Base-by-base conservation (phyloP, 2,329 filamentous ascomycete genomes). In the Penicillium sp. region DNA sequence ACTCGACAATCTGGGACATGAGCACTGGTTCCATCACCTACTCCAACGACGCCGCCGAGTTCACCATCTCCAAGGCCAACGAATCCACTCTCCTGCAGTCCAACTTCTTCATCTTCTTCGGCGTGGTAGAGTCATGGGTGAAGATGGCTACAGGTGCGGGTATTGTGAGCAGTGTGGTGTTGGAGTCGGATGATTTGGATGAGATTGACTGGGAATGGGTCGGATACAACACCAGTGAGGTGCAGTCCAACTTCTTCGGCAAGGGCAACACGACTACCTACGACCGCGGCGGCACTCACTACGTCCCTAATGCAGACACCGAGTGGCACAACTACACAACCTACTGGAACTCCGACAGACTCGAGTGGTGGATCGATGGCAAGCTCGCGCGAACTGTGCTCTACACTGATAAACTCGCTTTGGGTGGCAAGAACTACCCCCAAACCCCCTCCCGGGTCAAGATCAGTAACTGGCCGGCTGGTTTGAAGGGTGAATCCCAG, bases 221-320 rank as follows among this genome's bases (percentile, higher is more conserved):
- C 22, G 78, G 78, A 51, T 73, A 73, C 52, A 75, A 78, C 62
- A 72, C 70, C 25, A 70, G 60, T 41, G 57, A 65, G 38, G 76
- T 79, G 37, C 94, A 98, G 77, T 90, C 89, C 69, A 98, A 99
- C 79, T 99, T 96, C 81, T 99, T 97, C 69, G 92, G 93, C 76
- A 96, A 98, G 79, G 95, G 95, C 55, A 84, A 90, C 67, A 90
- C 90, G 0, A 70, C 70, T 0, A 83, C 85, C 4, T 96, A 93
- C 80, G 90, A 94, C 77, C 89, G 93, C 58, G 94, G 91, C 63
- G 88, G 89, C 53, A 90, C 90, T 73, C 90, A 95, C 77, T 78
- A 86, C 6, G 79, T 88, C 71, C 64, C 79, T 63, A 79, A 85
- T 70, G 93, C 89, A 61, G 76, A 79, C 58, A 75, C 75, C 48